phyloP scores from a whole-genome alignment of 306 rosid genomes.

The Fagus sylvatica region DNA sequence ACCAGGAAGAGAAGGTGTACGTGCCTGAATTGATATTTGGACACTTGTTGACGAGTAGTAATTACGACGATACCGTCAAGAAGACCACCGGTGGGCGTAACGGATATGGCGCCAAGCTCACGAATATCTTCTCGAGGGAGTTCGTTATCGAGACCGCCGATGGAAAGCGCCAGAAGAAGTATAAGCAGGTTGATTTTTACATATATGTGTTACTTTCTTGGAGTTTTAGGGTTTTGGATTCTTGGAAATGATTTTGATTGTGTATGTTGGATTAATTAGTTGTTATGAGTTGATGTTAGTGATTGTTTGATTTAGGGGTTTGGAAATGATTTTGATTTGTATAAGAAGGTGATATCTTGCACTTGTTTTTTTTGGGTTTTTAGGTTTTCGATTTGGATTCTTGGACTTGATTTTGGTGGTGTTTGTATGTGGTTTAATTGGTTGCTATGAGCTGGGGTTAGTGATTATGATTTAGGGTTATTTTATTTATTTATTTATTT shows the following conservation, averaged over 20 bases:
- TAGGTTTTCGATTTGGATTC: too few relatives aligned
- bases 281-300: too few relatives aligned
- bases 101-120: conserved; percentile 94
- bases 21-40: conserved; percentile 96
- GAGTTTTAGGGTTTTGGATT: background rate
- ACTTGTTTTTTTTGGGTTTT: too few relatives aligned
- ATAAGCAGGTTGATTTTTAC: conserved; percentile 65
- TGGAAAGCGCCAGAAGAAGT: conserved; percentile 77
- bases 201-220: too few relatives aligned
- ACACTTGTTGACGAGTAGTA: conserved; percentile 82
- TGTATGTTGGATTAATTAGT: too few relatives aligned
- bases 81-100: conserved; percentile 95
- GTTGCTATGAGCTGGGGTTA: background rate
- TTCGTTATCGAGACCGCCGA: conserved; percentile 91
- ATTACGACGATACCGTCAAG: conserved; percentile 77
- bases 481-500: background rate
- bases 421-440: background rate
- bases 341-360: too few relatives aligned
- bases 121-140: conserved; percentile 86
- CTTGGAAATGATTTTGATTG: background rate
- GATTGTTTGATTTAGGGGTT: too few relatives aligned
- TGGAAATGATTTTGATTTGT: too few relatives aligned
- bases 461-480: too few relatives aligned
- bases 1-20: conserved; percentile 90
- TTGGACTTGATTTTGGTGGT: too few relatives aligned